Percentiles rank a stretch among this genome's conserved stretches.
Evolutionary conservation across 2,329 filamentous ascomycete species (phyloP).

Genomic region (Diaporthe aspalathi): DNA sequence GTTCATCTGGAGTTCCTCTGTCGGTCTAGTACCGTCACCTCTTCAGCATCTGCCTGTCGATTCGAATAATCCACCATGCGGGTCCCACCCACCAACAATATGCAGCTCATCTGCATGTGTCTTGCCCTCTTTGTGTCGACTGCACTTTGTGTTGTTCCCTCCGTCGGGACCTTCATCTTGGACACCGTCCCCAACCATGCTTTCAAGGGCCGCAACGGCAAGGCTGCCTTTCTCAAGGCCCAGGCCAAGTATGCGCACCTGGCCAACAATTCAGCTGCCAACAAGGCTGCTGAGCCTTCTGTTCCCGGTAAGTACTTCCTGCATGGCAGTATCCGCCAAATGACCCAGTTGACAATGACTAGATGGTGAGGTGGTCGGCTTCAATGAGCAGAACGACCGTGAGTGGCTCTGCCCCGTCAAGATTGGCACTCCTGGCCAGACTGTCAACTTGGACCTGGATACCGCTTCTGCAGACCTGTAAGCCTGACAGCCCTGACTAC

Average conservation of each 20-base stretch:
- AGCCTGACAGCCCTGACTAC: constrained; percentile 54
- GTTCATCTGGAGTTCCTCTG: not conserved
- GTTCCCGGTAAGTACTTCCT: constrained; percentile 17
- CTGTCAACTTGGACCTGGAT: constrained; percentile 75
- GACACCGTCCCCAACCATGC: constrained; percentile 49
- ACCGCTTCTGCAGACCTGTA: constrained; percentile 74
- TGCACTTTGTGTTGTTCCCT: constrained; percentile 19
- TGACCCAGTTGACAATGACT: not conserved
- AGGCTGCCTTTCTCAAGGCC: constrained; percentile 43
- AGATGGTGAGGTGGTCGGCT: constrained; percentile 45
- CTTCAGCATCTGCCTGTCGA: not conserved
- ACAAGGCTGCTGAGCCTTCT: constrained; percentile 12
- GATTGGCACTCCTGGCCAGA: constrained; percentile 68
- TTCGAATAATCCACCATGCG: constrained; percentile 23
- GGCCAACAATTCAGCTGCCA: constrained; percentile 52
- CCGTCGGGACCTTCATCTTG: constrained; percentile 45
- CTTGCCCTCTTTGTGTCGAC: constrained; percentile 33
- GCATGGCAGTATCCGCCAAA: constrained; percentile 10
- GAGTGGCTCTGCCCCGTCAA: constrained; percentile 72
- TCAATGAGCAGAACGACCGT: constrained; percentile 54
- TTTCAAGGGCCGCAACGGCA: constrained; percentile 49
- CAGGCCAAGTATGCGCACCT: constrained; percentile 47
- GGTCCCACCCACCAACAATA: constrained; percentile 10
- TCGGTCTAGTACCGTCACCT: too few species aligned
- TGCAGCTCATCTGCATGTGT: constrained; percentile 33